Conservation (phyloP, 2,329 filamentous ascomycete genomes). For the Xylaria multiplex region DNA sequence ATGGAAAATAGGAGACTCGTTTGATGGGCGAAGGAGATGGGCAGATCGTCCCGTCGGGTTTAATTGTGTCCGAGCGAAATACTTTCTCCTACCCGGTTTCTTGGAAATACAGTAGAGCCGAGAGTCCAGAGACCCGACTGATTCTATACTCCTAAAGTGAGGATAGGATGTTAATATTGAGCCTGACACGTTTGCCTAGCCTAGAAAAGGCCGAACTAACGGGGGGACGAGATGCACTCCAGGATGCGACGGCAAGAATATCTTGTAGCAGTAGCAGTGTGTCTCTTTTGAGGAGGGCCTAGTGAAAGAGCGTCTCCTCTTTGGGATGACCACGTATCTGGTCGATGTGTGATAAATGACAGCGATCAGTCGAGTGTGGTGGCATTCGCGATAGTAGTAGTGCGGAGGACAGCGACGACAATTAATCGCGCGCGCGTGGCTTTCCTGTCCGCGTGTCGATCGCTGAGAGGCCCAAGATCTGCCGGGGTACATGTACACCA, state of each 20-base stretch:
- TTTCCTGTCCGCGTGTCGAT: conserved; percentile 47
- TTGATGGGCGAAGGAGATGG: not conserved
- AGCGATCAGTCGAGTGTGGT: conserved; percentile 19
- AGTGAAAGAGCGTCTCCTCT: conserved; percentile 1
- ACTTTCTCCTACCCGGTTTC: not conserved
- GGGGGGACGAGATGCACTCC: not conserved
- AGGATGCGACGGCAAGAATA: conserved; percentile 2
- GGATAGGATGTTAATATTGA: not conserved
- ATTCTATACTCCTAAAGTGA: not conserved
- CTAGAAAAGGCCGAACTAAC: not conserved
- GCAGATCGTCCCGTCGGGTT: conserved; percentile 20
- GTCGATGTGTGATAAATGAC: conserved; percentile 22
- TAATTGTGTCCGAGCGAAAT: not conserved
- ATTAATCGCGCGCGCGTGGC: conserved; percentile 39
- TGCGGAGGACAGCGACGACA: conserved; percentile 8
- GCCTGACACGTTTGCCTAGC: too few species aligned
- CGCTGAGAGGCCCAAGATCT: conserved; percentile 48
- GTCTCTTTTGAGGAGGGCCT: conserved; percentile 4
- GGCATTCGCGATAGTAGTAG: conserved; percentile 20
- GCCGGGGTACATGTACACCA: conserved; percentile 35
- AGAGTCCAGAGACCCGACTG: not conserved
- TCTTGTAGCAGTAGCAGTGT: not conserved
- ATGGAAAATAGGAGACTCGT: not conserved
- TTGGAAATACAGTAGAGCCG: not conserved
- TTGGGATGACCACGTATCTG: conserved; percentile 29